These are phyloP conservation scores for Myxozyma geophila DNA, from an alignment of 805 yeast genomes.

Conservation along the genomic window DNA sequence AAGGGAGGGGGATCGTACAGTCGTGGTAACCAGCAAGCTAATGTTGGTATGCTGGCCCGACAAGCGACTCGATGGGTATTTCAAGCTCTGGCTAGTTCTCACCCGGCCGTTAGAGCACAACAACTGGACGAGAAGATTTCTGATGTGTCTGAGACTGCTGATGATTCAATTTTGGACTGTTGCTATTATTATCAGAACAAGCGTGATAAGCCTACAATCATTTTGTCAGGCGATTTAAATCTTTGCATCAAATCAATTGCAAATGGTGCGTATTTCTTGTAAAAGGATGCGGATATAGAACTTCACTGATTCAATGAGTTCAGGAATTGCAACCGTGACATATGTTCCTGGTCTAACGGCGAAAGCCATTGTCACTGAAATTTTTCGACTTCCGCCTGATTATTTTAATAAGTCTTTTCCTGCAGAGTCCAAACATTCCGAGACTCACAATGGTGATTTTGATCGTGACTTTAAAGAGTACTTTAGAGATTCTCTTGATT, in stretches of 20 bases:
- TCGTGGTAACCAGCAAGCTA: slow-evolving; percentile 14
- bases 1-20: slow-evolving; percentile 51
- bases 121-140: slow-evolving; percentile 53
- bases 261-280: slow-evolving; percentile 55
- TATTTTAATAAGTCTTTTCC: not conserved
- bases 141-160: slow-evolving; percentile 56
- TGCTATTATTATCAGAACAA: slow-evolving; percentile 63
- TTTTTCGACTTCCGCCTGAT: slow-evolving; percentile 7
- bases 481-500: too few relatives aligned
- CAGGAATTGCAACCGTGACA: slow-evolving; percentile 26
- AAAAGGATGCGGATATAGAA: not conserved
- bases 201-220: slow-evolving; percentile 52
- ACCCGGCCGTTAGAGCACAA: slow-evolving; percentile 67
- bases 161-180: slow-evolving; percentile 86
- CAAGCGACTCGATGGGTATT: slow-evolving; percentile 82
- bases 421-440: not conserved
- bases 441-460: not conserved
- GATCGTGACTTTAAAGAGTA: not conserved
- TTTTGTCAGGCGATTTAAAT: slow-evolving; percentile 82
- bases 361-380: slow-evolving; percentile 1
- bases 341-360: slow-evolving; percentile 27
- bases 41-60: slow-evolving; percentile 65
- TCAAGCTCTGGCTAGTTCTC: slow-evolving; percentile 56
- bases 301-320: not conserved
- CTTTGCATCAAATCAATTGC: slow-evolving; percentile 70